phyloP scores from a whole-genome alignment of 106 monocot species.

The Dendrobium nobile region DNA sequence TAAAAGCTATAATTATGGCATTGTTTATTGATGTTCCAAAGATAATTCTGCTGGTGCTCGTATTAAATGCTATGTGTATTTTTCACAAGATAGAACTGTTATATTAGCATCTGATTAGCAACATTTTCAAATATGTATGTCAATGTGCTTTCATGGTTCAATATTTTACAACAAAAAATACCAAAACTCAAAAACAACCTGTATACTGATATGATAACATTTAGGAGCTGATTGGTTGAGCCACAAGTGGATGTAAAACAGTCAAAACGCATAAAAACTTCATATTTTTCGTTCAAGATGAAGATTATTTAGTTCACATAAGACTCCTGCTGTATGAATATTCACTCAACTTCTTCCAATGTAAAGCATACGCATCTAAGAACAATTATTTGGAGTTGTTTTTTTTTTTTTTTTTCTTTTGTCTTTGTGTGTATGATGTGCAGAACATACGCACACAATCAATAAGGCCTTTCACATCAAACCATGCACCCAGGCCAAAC shows the following conservation, averaged over 20 bases:
- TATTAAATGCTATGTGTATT: not conserved
- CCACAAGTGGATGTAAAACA: not conserved
- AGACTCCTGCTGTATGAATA: not conserved
- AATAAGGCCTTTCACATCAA: not conserved
- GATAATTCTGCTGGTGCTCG: not conserved
- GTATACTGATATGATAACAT: not conserved
- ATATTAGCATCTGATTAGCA: not conserved
- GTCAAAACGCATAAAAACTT: not conserved
- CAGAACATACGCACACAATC: not conserved
- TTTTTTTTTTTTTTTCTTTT: too few relatives aligned
- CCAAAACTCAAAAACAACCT: not conserved
- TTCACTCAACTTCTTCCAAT: not conserved
- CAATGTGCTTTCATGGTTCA: not conserved
- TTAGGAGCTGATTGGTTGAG: not conserved
- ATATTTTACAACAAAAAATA: not conserved
- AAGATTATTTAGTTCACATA: not conserved
- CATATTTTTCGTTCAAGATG: not conserved
- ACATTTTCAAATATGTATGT: too few relatives aligned
- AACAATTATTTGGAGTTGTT: too few relatives aligned
- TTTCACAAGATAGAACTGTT: not conserved
- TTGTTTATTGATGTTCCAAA: not conserved
- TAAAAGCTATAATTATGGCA: not conserved
- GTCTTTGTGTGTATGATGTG: not conserved
- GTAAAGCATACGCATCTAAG: not conserved
- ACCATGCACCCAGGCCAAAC: not conserved